Conservation (phyloP, 169 alveolate genomes). For the Plasmodium gonderi region DNA sequence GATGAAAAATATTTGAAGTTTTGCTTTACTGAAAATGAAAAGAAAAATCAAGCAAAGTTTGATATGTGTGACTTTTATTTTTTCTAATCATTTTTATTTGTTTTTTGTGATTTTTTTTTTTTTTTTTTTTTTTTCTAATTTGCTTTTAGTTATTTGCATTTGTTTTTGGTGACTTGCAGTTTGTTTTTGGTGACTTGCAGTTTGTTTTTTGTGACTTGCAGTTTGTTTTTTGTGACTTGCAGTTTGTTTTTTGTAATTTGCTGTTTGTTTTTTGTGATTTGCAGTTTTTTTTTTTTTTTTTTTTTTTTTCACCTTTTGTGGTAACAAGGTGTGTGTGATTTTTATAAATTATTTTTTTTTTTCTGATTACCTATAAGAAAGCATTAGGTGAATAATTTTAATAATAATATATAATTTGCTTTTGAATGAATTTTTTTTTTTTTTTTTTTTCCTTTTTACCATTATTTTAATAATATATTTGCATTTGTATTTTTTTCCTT, state of each 20-base stretch:
- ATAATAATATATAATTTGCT: neutral
- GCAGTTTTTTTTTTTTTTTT: neutral
- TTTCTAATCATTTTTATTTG: neutral
- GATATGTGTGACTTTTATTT: neutral
- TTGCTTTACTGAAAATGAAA: neutral
- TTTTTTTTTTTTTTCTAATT: neutral
- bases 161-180: neutral
- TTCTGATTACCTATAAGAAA: slow-evolving; percentile 15
- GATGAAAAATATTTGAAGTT: neutral
- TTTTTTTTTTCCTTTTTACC: neutral
- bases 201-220: neutral
- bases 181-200: no score
- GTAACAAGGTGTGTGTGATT: neutral
- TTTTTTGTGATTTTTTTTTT: neutral
- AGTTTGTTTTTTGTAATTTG: neutral
- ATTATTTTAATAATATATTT: neutral
- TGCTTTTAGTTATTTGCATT: neutral
- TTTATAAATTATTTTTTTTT: neutral
- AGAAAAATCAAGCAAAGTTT: neutral
- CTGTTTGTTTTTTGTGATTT: neutral
- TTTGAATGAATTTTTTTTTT: neutral
- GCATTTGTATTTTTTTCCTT: slow-evolving; percentile 21
- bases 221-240: neutral
- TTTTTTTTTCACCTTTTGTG: neutral
- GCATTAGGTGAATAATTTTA: slow-evolving; percentile 21